Evolutionary conservation across 768 basidiomycete genomes (phyloP), one percentile per base, ranked within the genome.

Genomic region (Sutorius australiensis): DNA sequence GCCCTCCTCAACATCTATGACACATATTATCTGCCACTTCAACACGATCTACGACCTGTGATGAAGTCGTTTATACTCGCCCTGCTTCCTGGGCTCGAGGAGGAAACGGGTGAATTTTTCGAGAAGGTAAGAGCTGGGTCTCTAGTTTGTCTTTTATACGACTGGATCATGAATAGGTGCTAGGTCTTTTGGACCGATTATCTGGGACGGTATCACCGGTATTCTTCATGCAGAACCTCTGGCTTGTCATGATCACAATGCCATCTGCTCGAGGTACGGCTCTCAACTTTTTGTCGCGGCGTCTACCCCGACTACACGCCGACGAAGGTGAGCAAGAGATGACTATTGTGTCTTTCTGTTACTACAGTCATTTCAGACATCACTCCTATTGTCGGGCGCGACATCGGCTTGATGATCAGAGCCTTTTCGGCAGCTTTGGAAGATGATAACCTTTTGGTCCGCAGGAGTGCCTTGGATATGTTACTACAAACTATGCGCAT

Each of bases 31-130:
- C 74, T 98, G 6, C 92, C 97, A 1, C 73, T 99, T 30, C 86
- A 93, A 73, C 73, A 72, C 5, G 79, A 80, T 39, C 76, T 99
- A 16, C 84, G 95, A 34, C 95, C 94, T 16, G 78, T 92, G 12
- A 93, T 90, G 80, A 98, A 98, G 69, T 89, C 95, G 0, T 89
- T 98, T 65, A 92, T 97, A 48, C 79, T 99, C 41, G 90, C 95
- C 0, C 70, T 99, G 21, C 80, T 99, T 11, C 97, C 97, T 2
- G 97, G 97, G 2, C 75, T 98, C 47, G 97, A 99, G 68, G 97
- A 99, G 68, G 95, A 98, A 69, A 95, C 93, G 0, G 91, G 94
- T 1, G 97, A 98, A 70, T 97, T 90, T 72, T 98, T 98, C 62
- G 97, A 98, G 48, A 90, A 89, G 75, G 89, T 86, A 49, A 37